Evolutionary conservation across 225 moss, liverwort and hornwort genomes (phyloP), one percentile per base, ranked within the genome.

Genomic region (Pseudoscleropodium purum): DNA sequence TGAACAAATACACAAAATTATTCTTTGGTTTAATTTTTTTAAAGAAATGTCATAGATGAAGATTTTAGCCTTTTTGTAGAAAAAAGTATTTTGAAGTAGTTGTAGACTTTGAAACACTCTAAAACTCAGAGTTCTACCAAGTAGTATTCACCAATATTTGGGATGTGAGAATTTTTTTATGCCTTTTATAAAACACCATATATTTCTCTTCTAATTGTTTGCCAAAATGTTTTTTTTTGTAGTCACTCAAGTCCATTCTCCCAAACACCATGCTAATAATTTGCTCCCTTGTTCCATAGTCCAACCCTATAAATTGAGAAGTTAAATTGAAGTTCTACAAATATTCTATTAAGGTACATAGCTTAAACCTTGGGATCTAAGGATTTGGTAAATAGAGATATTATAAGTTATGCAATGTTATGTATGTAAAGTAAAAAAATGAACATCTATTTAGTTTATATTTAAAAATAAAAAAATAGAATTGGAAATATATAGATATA

Each of bases 151-250:
- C 7, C 7, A 47, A 47, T 75, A 19, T 18, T 75, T 4, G 30
- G 1, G 4, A 45, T 75, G 18, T 30, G 30, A 2, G 7, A 0
- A 20, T 47, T 0, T 4, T 12, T 6, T 75, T 47, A 18, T 26
- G 3, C 5, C 3, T 41, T 43, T 26, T 13, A 27, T 15, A 8
- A 39, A 39, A 39, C 3, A 39, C 25, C 3, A 39, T 15, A 25
- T 70, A 41, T 70, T 39, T 18, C 1, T 4, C 9, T 1, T 74
- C 3, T 2, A 47, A 30, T 0, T 47, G 0, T 18, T 0, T 45
- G 1, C 29, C 1, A 4, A 2, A 39, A 39, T 70, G 7, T 14
- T 4, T 4, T 2, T 0, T 70, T 39, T 39, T 39, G 7, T 0
- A 39, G 1, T 4, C 14, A 25, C 2, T 24, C 14, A 25, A 70